Evolutionary conservation across 257 asterid species (phyloP), one percentile per base, ranked within the genome.

Genomic region (Marsdenia floribunda): DNA sequence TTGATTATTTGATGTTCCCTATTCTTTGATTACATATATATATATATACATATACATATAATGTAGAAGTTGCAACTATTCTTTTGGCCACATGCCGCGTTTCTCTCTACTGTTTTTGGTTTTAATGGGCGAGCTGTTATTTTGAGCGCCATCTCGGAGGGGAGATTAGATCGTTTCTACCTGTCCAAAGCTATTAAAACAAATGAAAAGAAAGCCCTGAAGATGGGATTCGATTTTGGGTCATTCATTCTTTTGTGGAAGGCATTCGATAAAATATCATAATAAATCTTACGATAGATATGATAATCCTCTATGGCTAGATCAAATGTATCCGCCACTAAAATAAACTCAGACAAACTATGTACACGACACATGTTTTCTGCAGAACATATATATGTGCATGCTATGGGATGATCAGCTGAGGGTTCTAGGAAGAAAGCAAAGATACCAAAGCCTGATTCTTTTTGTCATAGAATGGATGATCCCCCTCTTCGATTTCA

Each of bases 391-490:
- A 42, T 10, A 42, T 42, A 42, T 5, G 6, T 42, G 47, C 47
- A 42, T 42, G 47, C 49, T 11, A 44, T 44, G 12, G 8, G 49
- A 44, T 44, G 47, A 42, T 42, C 33, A 29, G 33, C 33, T 0
- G 33, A 29, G n/a, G 42, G 13, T 44, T 60, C 74, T 71, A 6
- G 59, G 71, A 82, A 55, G 94, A 90, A 29, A 91, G 85, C 74
- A 87, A 83, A 59, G 91, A 80, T 73, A 78, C 77, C 44, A 80
- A 74, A 78, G 85, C 76, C 15, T 78, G 87, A 57, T 82, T 78
- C 58, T 85, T 91, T 74, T 75, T 82, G 64, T 83, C 80, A 85
- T 82, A 84, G 74, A 92, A 90, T 24, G 97, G 97, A 85, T 90
- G 97, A 70, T 87, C 88, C 8, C 81, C 84, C 11, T 82, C 84